These are phyloP conservation scores for Agrocybe pediades DNA, from an alignment of 768 basidiomycete genomes.

Conservation along the genomic window DNA sequence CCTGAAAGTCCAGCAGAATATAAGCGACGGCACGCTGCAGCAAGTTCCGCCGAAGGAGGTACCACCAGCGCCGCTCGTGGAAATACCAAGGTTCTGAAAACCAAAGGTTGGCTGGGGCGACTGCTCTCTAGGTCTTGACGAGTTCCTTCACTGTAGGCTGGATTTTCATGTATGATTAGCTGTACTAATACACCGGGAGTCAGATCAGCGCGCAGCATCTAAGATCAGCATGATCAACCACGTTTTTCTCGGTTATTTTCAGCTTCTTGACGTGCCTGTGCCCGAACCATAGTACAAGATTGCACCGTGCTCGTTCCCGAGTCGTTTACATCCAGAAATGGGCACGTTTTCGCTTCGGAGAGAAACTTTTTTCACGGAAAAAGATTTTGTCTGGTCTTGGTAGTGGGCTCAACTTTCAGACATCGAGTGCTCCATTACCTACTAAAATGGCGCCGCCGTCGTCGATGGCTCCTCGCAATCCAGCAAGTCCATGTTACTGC, in stretches of 20 bases:
- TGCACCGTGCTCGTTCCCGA: too few species aligned
- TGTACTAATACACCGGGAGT: neutral
- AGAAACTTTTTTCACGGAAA: neutral
- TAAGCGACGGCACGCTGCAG: constrained; percentile 61
- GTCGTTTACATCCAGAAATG: too few species aligned
- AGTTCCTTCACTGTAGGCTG: neutral
- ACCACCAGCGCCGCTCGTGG: constrained; percentile 7
- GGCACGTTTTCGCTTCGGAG: neutral
- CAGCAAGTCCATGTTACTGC: neutral
- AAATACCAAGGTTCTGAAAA: neutral
- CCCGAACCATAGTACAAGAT: too few species aligned
- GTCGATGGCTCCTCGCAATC: too few species aligned
- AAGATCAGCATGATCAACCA: too few species aligned
- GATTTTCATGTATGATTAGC: neutral
- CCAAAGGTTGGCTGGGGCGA: constrained; percentile 9
- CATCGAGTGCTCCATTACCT: too few species aligned
- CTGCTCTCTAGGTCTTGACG: constrained; percentile 9
- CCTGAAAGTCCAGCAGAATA: constrained; percentile 79
- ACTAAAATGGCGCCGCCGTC: too few species aligned
- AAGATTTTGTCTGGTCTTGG: neutral
- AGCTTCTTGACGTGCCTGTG: too few species aligned
- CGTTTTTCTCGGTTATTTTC: too few species aligned
- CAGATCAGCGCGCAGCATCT: too few species aligned
- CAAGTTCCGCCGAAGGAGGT: constrained; percentile 9
- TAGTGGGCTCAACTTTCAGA: neutral